Conservation (phyloP, 495 filamentous ascomycete species). For the Bacidia rubella region DNA sequence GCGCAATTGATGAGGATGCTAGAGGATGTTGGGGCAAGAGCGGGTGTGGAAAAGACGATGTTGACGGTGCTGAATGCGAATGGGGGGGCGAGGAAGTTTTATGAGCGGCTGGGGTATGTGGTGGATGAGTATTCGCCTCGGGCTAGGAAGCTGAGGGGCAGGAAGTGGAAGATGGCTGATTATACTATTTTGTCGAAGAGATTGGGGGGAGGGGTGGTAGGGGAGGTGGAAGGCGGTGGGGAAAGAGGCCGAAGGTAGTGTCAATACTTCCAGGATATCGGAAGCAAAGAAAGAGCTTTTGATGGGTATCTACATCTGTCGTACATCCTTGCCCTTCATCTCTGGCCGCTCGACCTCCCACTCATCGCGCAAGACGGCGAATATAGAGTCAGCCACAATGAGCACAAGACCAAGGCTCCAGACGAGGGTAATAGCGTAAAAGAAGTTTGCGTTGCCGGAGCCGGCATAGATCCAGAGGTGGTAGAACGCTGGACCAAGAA, state of each 20-base stretch:
- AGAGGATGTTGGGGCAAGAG: conserved; percentile 29
- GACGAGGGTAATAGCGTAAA: conserved; percentile 95
- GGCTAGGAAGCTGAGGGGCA: conserved; percentile 47
- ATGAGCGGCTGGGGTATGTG: conserved; percentile 52
- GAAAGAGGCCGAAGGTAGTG: conserved; percentile 8
- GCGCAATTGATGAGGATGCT: conserved; percentile 28
- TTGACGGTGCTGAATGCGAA: conserved; percentile 70
- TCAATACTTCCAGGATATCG: conserved; percentile 6
- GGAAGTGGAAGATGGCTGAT: conserved; percentile 47
- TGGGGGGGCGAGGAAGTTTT: conserved; percentile 45
- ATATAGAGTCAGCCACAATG: conserved; percentile 70
- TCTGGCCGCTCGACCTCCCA: conserved; percentile 88
- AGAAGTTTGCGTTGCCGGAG: conserved; percentile 96
- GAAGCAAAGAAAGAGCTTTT: background rate
- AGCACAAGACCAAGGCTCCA: conserved; percentile 83
- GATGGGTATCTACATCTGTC: conserved; percentile 44
- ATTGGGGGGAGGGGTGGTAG: conserved; percentile 17
- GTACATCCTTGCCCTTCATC: conserved; percentile 70
- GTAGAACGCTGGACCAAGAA: conserved; percentile 91
- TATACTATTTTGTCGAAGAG: conserved; percentile 61
- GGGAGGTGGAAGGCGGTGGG: background rate
- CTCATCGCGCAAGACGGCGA: conserved; percentile 81
- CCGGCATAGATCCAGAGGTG: conserved; percentile 98
- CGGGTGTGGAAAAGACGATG: conserved; percentile 60
- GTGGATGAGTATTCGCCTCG: conserved; percentile 53